A percentile compares a stretch with the other conserved stretches of the same genome.
phyloP scores from a whole-genome alignment of 495 filamentous ascomycete species.

The Daldinia vernicosa region DNA sequence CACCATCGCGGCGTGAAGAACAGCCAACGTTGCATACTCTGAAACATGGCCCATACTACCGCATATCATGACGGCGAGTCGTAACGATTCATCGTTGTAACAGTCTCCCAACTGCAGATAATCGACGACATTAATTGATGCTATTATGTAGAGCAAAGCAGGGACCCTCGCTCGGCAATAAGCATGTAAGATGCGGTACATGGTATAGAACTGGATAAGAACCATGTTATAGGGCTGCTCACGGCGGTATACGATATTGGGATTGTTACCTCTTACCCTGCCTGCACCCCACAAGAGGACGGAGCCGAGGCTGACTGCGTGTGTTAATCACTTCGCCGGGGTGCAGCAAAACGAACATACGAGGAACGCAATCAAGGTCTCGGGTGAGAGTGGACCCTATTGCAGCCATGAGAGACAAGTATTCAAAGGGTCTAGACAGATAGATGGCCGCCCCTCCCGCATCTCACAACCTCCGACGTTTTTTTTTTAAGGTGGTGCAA shows the following conservation, averaged over 20 bases:
- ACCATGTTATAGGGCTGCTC: slow-evolving; percentile 20
- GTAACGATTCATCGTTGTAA: slow-evolving; percentile 12
- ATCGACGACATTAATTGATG: neutral
- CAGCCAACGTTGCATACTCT: slow-evolving; percentile 33
- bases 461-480: slow-evolving; percentile 23
- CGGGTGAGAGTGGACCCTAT: slow-evolving; percentile 25
- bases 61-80: slow-evolving; percentile 7
- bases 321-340: slow-evolving; percentile 37
- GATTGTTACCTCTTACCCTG: slow-evolving; percentile 22
- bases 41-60: slow-evolving; percentile 34
- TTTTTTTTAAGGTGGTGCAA: slow-evolving; percentile 23
- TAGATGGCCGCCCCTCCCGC: neutral
- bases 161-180: neutral
- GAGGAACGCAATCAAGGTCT: slow-evolving; percentile 20
- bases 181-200: neutral
- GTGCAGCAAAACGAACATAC: slow-evolving; percentile 27
- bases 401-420: slow-evolving; percentile 7
- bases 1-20: slow-evolving; percentile 34
- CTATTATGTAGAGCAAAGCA: neutral
- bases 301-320: slow-evolving; percentile 41
- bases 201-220: slow-evolving; percentile 7
- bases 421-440: slow-evolving; percentile 30
- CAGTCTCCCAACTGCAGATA: slow-evolving; percentile 2
- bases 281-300: slow-evolving; percentile 43
- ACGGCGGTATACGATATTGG: slow-evolving; percentile 10